Conservation (phyloP, 2,329 filamentous ascomycete species). For the Pseudonectria buxi region DNA sequence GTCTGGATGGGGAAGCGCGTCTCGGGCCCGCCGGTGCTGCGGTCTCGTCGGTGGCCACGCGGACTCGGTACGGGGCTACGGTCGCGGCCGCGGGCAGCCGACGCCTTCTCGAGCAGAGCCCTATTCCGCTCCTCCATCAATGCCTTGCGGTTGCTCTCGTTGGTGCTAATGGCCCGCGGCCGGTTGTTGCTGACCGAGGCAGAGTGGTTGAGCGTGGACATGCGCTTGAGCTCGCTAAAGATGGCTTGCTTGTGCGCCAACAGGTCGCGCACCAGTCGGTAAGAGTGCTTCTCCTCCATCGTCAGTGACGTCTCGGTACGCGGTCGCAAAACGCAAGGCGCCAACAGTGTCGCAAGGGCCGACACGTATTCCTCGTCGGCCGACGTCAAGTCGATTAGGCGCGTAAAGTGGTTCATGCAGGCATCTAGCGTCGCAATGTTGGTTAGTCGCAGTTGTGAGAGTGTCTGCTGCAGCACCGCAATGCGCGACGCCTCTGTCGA, state of each 20-base stretch:
- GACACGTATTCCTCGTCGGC: conserved; percentile 82
- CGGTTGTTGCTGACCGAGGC: conserved; percentile 51
- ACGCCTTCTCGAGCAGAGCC: conserved; percentile 64
- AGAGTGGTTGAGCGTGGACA: conserved; percentile 63
- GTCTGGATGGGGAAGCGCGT: conserved; percentile 82
- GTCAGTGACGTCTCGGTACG: conserved; percentile 83
- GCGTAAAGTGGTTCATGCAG: conserved; percentile 95
- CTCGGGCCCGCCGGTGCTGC: conserved; percentile 64
- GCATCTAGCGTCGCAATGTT: conserved; percentile 99
- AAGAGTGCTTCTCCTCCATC: conserved; percentile 90
- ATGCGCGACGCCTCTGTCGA: conserved; percentile 72
- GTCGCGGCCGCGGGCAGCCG: conserved; percentile 61
- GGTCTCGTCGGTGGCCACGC: conserved; percentile 66
- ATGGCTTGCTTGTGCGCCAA: conserved; percentile 92
- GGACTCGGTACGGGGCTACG: conserved; percentile 64
- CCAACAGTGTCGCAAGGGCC: conserved; percentile 65
- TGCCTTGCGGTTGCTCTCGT: conserved; percentile 90
- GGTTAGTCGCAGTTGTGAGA: conserved; percentile 87
- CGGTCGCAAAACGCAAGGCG: conserved; percentile 82
- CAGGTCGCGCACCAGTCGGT: conserved; percentile 83
- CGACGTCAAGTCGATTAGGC: conserved; percentile 91
- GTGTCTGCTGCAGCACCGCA: conserved; percentile 87
- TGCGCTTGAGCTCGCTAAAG: conserved; percentile 92
- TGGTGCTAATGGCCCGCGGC: conserved; percentile 82
- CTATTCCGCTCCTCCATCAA: conserved; percentile 91